Base-by-base conservation (phyloP, 148 eudicot genomes). In the Talinum fruticosum region DNA sequence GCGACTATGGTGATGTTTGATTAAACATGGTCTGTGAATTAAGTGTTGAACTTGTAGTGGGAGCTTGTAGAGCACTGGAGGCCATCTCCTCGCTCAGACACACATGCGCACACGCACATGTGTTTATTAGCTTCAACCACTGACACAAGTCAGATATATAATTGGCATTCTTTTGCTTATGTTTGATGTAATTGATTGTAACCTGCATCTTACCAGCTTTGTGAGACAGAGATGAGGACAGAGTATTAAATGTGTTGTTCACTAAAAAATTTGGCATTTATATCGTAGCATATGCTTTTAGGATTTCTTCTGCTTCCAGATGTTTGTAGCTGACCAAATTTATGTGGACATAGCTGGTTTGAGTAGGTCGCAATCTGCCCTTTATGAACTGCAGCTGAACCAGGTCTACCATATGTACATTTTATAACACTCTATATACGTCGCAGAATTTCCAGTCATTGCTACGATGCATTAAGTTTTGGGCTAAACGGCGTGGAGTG, bases 401-500 rank as follows among this genome's bases (percentile, higher is more conserved):
- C 35, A 36, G 74, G 37, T 69, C 59, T 73, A 4, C 12, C 57
- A 35, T 67, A 35, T 79, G 6, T 34, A 61, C 49, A 37, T 41
- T 71, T 78, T 53, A 73, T 78, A 54, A 64, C 62, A 49, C 37
- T 71, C 80, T 45, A 75, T 76, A 37, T 70, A 68, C 61, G 21
- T 37, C 80, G n/a, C 87, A 90, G 94, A 72, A 78, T 73, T 90
- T 81, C 69, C 88, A 83, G 70, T 78, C 89, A 76, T 28, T 88
- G 69, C 84, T 90, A 75, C 85, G 87, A 4, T 88, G 91, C 78
- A 81, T 88, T 45, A 90, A 85, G 74, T 81, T 85, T 16, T 90
- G 94, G 94, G 90, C 94, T n/a, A 90, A 83, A 75, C 85, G 83
- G 54, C 88, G 94, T 70, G 91, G 91, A 41, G 82, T 88, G 66